Percentiles rank a stretch among this genome's conserved stretches.
Evolutionary conservation across 805 yeast species (phyloP).

Genomic region (Saccharomycopsis fibuligera): DNA sequence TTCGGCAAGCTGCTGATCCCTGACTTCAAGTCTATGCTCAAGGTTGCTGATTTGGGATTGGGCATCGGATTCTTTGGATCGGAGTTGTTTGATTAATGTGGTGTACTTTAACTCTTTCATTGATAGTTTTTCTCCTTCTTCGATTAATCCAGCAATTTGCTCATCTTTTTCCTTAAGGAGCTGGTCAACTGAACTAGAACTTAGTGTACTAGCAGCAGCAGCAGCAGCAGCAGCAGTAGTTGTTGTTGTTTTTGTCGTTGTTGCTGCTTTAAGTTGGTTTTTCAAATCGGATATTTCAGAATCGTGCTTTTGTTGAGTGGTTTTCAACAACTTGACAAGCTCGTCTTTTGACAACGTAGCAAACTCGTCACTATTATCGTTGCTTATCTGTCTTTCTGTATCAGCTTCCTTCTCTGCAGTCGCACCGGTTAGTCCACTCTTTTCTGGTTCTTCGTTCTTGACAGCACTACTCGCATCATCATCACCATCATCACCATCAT

Average conservation of each 20-base stretch:
- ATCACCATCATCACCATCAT: too few species aligned
- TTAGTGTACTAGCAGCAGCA: background rate
- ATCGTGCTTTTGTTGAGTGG: background rate
- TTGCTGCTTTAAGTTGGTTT: conserved; percentile 11
- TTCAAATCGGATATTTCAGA: background rate
- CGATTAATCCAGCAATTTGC: conserved; percentile 56
- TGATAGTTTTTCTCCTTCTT: conserved; percentile 72
- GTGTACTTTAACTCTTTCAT: conserved; percentile 63
- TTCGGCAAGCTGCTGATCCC: conserved; percentile 36
- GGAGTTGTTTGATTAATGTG: conserved; percentile 59
- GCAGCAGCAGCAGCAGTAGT: background rate
- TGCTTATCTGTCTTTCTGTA: background rate
- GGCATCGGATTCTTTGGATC: conserved; percentile 36
- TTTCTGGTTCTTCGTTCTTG: too few species aligned
- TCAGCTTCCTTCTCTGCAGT: background rate
- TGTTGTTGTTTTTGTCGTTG: conserved; percentile 4
- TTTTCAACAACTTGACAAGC: background rate
- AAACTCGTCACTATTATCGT: background rate
- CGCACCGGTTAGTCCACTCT: too few species aligned
- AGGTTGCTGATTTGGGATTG: conserved; percentile 32
- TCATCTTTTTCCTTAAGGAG: conserved; percentile 43
- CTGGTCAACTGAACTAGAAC: conserved; percentile 22
- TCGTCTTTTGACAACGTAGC: conserved; percentile 5
- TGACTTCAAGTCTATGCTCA: conserved; percentile 25
- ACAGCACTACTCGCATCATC: too few species aligned